phyloP scores from a whole-genome alignment of 768 basidiomycete species.

The Rubroboletus pulcherrimus region DNA sequence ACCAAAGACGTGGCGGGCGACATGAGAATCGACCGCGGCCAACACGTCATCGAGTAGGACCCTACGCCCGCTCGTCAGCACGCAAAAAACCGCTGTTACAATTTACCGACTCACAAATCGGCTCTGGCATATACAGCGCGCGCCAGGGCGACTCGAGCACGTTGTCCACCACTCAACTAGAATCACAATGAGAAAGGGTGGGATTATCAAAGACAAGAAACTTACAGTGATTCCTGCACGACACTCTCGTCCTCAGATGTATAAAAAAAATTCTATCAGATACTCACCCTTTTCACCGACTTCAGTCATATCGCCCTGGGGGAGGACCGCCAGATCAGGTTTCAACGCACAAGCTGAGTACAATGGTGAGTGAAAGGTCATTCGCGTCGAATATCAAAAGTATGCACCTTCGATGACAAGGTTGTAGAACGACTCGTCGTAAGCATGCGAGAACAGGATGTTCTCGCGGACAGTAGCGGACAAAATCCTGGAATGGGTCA shows the following conservation, averaged over 20 bases:
- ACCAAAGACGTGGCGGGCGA: slow-evolving; percentile 85
- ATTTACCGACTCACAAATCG: slow-evolving; percentile 57
- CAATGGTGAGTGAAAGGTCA: background rate
- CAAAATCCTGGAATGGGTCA: slow-evolving; percentile 55
- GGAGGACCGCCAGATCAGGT: slow-evolving; percentile 74
- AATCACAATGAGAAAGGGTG: slow-evolving; percentile 14
- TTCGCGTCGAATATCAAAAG: background rate
- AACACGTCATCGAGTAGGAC: slow-evolving; percentile 88
- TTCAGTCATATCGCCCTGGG: slow-evolving; percentile 79
- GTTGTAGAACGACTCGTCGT: slow-evolving; percentile 81
- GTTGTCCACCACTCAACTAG: slow-evolving; percentile 79
- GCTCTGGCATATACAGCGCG: slow-evolving; percentile 89
- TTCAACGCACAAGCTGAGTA: slow-evolving; percentile 74
- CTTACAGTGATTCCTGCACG: slow-evolving; percentile 54
- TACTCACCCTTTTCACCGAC: slow-evolving; percentile 77
- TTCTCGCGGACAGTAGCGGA: slow-evolving; percentile 86
- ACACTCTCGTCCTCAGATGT: background rate
- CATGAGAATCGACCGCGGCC: slow-evolving; percentile 82
- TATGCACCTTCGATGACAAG: slow-evolving; percentile 69
- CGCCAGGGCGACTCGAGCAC: slow-evolving; percentile 79
- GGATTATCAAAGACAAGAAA: slow-evolving; percentile 5
- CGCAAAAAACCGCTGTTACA: background rate
- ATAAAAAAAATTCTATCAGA: background rate
- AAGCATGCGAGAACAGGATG: slow-evolving; percentile 87
- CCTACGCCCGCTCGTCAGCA: slow-evolving; percentile 30